Evolutionary conservation across 208 protist genomes (phyloP).

Genomic region (Angomonas ambiguus): DNA sequence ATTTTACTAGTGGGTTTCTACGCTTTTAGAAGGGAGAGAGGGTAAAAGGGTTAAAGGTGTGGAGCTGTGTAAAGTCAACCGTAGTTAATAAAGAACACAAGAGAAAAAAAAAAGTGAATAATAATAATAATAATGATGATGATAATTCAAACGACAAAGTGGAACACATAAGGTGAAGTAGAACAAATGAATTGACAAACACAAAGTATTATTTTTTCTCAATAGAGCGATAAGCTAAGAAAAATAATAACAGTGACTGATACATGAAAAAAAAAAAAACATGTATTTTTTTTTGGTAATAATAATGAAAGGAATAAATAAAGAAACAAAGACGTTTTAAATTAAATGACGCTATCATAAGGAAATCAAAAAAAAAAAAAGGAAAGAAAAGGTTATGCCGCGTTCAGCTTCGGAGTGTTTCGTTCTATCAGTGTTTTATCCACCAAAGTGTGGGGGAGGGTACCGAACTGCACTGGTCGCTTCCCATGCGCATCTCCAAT

Average conservation of each 20-base stretch:
- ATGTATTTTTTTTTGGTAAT: background rate
- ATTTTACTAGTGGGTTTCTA: too few species aligned
- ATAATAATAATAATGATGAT: background rate
- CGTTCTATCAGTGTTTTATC: slow-evolving; percentile 13
- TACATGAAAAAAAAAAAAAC: background rate
- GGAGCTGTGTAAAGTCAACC: too few species aligned
- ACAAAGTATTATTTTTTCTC: background rate
- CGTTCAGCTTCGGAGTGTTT: slow-evolving; percentile 5
- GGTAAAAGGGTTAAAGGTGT: too few species aligned
- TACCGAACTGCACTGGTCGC: slow-evolving; percentile 11
- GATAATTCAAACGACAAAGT: background rate
- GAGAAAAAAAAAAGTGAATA: background rate
- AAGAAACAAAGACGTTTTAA: background rate
- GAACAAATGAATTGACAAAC: too few species aligned
- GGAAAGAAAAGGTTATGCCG: background rate
- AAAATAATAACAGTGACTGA: background rate
- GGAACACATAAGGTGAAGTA: too few species aligned
- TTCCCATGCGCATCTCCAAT: background rate
- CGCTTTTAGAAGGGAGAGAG: background rate
- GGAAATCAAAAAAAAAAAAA: background rate
- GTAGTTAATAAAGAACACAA: too few species aligned
- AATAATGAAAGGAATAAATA: background rate
- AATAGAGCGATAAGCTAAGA: background rate
- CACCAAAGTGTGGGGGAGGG: slow-evolving; percentile 3
- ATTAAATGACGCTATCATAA: background rate